Conservation (phyloP, 371 early-diverging fungal species). For the Smittium mucronatum region DNA sequence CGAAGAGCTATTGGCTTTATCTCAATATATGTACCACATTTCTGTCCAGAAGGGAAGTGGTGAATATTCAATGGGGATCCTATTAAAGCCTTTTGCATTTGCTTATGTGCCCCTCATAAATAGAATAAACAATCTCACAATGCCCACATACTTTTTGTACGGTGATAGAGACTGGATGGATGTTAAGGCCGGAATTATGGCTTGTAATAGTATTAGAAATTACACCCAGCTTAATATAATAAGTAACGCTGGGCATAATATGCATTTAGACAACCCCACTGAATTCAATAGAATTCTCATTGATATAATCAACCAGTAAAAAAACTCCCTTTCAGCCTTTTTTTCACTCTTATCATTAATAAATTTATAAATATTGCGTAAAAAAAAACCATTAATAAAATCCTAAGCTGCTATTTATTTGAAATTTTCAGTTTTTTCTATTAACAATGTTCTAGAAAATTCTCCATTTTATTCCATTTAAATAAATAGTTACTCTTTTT, state of each 20-base stretch:
- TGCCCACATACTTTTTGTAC: slow-evolving; percentile 74
- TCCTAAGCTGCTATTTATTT: too few species aligned
- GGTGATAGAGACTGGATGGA: slow-evolving; percentile 88
- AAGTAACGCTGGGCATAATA: slow-evolving; percentile 64
- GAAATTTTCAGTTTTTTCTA: too few species aligned
- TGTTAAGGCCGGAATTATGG: slow-evolving; percentile 52
- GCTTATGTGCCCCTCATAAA: slow-evolving; percentile 64
- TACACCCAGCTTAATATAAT: slow-evolving; percentile 32
- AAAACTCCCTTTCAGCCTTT: too few species aligned
- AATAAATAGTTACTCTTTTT: too few species aligned
- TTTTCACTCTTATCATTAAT: too few species aligned
- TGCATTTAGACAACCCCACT: slow-evolving; percentile 74
- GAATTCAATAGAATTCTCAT: slow-evolving; percentile 41
- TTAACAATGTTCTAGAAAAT: too few species aligned
- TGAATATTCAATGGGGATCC: slow-evolving; percentile 40
- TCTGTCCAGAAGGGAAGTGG: slow-evolving; percentile 51
- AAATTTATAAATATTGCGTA: too few species aligned
- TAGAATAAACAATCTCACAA: slow-evolving; percentile 43
- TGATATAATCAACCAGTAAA: neutral
- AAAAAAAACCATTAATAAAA: too few species aligned
- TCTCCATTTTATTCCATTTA: too few species aligned
- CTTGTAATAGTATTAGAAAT: slow-evolving; percentile 40
- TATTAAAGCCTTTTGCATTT: slow-evolving; percentile 70
- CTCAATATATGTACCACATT: slow-evolving; percentile 58
- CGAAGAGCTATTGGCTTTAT: slow-evolving; percentile 44